Percentiles rank a stretch among this genome's conserved stretches.
Conservation (phyloP, 805 yeast species). For the Hanseniaspora taiwanica region DNA sequence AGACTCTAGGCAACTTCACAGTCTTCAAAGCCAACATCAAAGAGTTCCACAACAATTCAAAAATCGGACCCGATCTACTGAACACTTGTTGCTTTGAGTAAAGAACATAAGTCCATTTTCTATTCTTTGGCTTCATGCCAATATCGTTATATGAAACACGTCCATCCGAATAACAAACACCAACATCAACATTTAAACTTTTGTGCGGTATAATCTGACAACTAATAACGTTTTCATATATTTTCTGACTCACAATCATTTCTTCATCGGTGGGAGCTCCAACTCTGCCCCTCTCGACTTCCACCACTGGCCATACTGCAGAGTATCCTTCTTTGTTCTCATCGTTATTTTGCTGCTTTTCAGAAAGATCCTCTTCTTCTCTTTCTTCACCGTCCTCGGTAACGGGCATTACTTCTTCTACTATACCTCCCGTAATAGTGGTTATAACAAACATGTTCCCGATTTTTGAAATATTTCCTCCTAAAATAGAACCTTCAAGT, state of each 20-base stretch:
- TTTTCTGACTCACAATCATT: slow-evolving; percentile 53
- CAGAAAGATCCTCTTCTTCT: no score
- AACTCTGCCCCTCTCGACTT: slow-evolving; percentile 55
- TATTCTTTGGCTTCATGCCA: slow-evolving; percentile 25
- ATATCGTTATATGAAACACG: slow-evolving; percentile 18
- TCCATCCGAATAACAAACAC: slow-evolving; percentile 34
- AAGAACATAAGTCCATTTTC: slow-evolving; percentile 43
- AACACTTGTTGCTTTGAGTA: slow-evolving; percentile 66
- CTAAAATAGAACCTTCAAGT: slow-evolving; percentile 36
- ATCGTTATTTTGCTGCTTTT: no score
- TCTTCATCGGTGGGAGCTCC: slow-evolving; percentile 85
- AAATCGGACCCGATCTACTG: slow-evolving; percentile 70
- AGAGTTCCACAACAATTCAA: slow-evolving; percentile 64
- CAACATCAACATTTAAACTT: slow-evolving; percentile 37
- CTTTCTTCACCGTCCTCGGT: no score
- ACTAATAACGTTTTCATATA: slow-evolving; percentile 47
- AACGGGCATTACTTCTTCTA: slow-evolving; percentile 38
- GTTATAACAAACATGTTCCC: slow-evolving; percentile 69
- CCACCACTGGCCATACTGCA: slow-evolving; percentile 59
- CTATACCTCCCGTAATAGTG: slow-evolving; percentile 52
- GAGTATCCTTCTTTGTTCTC: slow-evolving; percentile 24
- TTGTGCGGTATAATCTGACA: slow-evolving; percentile 38
- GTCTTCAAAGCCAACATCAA: slow-evolving; percentile 47
- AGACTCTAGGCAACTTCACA: slow-evolving; percentile 53
- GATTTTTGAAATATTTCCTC: slow-evolving; percentile 54